Evolutionary conservation across 2,329 filamentous ascomycete genomes (phyloP).

Genomic region (Paraphaeosphaeria sporulosa): DNA sequence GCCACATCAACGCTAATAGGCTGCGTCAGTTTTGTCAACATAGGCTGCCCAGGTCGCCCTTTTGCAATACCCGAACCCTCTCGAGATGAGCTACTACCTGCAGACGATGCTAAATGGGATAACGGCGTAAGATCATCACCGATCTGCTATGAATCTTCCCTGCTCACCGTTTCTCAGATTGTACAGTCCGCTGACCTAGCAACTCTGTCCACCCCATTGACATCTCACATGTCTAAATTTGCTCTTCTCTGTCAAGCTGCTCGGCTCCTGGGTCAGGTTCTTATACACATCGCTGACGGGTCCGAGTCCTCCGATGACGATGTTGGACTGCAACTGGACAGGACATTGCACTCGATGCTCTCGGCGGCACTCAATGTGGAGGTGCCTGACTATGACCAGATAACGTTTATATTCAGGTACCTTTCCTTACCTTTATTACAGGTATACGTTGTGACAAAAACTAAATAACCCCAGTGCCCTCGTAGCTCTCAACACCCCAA

Average conservation of each 20-base stretch:
- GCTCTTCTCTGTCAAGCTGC: conserved; percentile 19
- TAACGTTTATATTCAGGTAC: conserved; percentile 34
- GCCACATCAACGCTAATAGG: neutral
- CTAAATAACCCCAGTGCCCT: conserved; percentile 9
- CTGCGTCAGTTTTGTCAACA: conserved; percentile 19
- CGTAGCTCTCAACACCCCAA: conserved; percentile 18
- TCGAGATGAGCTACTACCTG: conserved; percentile 23
- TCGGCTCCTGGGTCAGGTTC: conserved; percentile 20
- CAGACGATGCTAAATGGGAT: conserved; percentile 14
- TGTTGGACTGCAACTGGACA: conserved; percentile 28
- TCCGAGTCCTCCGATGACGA: conserved; percentile 19
- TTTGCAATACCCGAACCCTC: conserved; percentile 16
- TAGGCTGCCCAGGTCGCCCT: conserved; percentile 11
- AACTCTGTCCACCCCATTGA: conserved; percentile 28
- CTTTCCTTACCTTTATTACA: no score
- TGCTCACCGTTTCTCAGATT: neutral
- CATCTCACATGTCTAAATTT: conserved; percentile 33
- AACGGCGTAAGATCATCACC: neutral
- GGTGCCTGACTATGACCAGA: conserved; percentile 22
- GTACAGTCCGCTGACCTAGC: neutral
- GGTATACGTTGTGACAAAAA: no score
- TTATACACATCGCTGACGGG: conserved; percentile 17
- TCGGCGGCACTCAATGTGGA: conserved; percentile 25
- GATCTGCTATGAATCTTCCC: neutral
- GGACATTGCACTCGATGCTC: conserved; percentile 27